phyloP scores from a whole-genome alignment of 2,329 filamentous ascomycete genomes.

The Colletotrichum sublineola region DNA sequence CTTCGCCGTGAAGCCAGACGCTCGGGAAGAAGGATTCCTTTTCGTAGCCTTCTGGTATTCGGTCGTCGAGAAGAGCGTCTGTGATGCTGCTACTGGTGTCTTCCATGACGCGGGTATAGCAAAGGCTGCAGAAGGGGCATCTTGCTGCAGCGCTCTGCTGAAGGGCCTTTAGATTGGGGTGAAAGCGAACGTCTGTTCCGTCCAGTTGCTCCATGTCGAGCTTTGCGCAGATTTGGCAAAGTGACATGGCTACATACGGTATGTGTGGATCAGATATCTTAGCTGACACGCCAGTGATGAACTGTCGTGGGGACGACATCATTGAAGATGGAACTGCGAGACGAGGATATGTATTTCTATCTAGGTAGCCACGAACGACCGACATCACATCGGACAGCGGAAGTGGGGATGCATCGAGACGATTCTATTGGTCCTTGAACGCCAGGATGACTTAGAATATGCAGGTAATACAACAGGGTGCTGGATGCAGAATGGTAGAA shows the following conservation, averaged over 20 bases:
- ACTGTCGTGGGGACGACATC: not conserved
- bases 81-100: not conserved
- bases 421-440: not conserved
- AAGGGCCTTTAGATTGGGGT: slow-evolving; percentile 1
- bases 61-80: slow-evolving; percentile 7
- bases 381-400: not conserved
- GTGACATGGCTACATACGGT: not conserved
- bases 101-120: not conserved
- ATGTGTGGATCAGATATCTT: not conserved
- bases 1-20: slow-evolving; percentile 20
- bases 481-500: not conserved
- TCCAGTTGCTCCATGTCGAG: not conserved
- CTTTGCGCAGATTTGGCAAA: slow-evolving; percentile 5
- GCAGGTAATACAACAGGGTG: slow-evolving; percentile 1
- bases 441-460: not conserved
- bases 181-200: slow-evolving; percentile 21
- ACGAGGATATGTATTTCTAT: not conserved
- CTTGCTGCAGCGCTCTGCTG: not conserved
- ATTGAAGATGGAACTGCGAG: not conserved
- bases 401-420: not conserved
- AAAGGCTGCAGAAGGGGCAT: slow-evolving; percentile 18
- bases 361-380: not conserved
- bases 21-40: not conserved
- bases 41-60: not conserved
- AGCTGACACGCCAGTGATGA: not conserved